Conservation (phyloP, 495 filamentous ascomycete genomes). For the Poronia punctata region DNA sequence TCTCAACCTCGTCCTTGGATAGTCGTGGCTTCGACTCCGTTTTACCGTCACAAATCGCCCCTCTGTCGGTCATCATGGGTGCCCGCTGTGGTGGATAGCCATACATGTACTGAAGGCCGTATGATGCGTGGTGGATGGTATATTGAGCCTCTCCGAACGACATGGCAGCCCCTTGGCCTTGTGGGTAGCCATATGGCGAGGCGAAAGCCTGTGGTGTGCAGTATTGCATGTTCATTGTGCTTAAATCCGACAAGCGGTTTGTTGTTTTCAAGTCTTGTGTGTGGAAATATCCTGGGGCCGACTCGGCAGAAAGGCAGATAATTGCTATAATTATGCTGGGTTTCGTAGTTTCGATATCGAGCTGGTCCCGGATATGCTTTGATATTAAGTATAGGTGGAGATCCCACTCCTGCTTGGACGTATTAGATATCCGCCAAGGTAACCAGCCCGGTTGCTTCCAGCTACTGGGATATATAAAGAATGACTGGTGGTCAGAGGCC, state of each 20-base stretch:
- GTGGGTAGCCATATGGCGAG: slow-evolving; percentile 16
- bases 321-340: slow-evolving; percentile 7
- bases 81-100: slow-evolving; percentile 17
- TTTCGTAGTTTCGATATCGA: slow-evolving; percentile 3
- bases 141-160: slow-evolving; percentile 18
- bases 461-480: slow-evolving; percentile 24
- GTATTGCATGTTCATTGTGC: slow-evolving; percentile 21
- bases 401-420: slow-evolving; percentile 5
- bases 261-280: slow-evolving; percentile 11
- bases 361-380: background rate
- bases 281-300: slow-evolving; percentile 2
- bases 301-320: background rate
- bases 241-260: background rate
- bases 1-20: slow-evolving; percentile 76
- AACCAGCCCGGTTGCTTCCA: slow-evolving; percentile 6
- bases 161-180: slow-evolving; percentile 13
- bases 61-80: slow-evolving; percentile 18
- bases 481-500: slow-evolving; percentile 36
- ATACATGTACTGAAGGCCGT: slow-evolving; percentile 17
- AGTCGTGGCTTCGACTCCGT: slow-evolving; percentile 59
- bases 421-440: slow-evolving; percentile 7
- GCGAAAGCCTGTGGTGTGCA: slow-evolving; percentile 12
- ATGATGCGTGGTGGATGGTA: slow-evolving; percentile 7
- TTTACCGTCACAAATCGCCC: slow-evolving; percentile 21
- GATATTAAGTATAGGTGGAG: slow-evolving; percentile 4